phyloP scores from a whole-genome alignment of 2,329 filamentous ascomycete genomes.

The Pestalotiopsis sp. region DNA sequence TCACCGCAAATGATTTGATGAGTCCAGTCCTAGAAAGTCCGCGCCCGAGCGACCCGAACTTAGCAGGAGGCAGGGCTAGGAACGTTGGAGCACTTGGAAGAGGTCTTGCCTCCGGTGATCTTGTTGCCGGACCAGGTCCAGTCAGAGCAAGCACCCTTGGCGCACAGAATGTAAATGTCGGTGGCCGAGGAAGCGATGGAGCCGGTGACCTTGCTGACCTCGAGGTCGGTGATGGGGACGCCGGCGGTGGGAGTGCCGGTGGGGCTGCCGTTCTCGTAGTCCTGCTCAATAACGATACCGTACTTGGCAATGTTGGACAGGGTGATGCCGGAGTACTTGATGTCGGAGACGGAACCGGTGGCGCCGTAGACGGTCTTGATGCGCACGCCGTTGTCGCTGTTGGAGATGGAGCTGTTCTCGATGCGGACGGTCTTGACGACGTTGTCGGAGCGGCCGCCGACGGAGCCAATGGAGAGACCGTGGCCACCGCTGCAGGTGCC shows the following conservation, averaged over 20 bases:
- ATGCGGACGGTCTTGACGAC: slow-evolving; percentile 52
- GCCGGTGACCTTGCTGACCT: slow-evolving; percentile 41
- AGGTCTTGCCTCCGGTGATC: slow-evolving; percentile 36
- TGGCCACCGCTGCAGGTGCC: slow-evolving; percentile 51
- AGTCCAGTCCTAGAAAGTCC: background rate
- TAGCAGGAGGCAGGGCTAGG: slow-evolving; percentile 25
- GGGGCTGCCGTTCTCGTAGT: slow-evolving; percentile 46
- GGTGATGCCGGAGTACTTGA: slow-evolving; percentile 54
- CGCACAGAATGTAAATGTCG: slow-evolving; percentile 37
- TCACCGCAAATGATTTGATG: background rate
- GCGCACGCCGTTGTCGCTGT: slow-evolving; percentile 57
- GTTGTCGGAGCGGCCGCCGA: slow-evolving; percentile 58
- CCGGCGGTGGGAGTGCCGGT: slow-evolving; percentile 43
- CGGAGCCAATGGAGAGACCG: slow-evolving; percentile 59
- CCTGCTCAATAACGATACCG: slow-evolving; percentile 59
- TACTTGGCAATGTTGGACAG: slow-evolving; percentile 51
- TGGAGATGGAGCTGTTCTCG: slow-evolving; percentile 42
- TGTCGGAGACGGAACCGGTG: slow-evolving; percentile 50
- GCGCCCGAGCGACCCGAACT: background rate
- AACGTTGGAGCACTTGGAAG: slow-evolving; percentile 62
- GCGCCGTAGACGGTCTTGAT: slow-evolving; percentile 56
- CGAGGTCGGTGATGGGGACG: slow-evolving; percentile 44
- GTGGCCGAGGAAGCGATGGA: slow-evolving; percentile 28
- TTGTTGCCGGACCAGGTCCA: slow-evolving; percentile 37
- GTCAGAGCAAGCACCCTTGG: slow-evolving; percentile 32